A percentile compares a stretch with the other conserved stretches of the same genome.
Evolutionary conservation across 2,329 filamentous ascomycete species (phyloP).

Genomic region (Akanthomyces lecanii): DNA sequence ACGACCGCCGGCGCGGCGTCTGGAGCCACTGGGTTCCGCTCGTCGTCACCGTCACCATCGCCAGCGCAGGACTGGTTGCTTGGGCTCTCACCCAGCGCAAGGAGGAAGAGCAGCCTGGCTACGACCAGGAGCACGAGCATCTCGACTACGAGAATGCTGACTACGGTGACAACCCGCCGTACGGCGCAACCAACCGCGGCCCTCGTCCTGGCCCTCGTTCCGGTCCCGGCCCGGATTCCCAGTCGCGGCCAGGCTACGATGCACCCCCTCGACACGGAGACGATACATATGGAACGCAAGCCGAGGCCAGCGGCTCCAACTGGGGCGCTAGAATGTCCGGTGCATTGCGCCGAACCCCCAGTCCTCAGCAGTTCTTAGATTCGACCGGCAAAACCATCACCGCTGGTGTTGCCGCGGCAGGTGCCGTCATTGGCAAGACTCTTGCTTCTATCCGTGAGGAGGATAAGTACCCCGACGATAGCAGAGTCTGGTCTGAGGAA

Average conservation of each 20-base stretch:
- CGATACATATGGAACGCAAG: constrained; percentile 32
- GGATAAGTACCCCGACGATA: constrained; percentile 77
- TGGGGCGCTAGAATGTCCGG: constrained; percentile 77
- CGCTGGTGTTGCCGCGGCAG: constrained; percentile 77
- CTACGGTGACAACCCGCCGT: constrained; percentile 50
- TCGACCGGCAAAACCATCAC: constrained; percentile 75
- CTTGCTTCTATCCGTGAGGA: constrained; percentile 81
- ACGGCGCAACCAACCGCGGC: constrained; percentile 38
- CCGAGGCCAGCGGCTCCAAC: constrained; percentile 41
- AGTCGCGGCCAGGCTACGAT: background rate
- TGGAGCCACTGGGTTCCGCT: constrained; percentile 88
- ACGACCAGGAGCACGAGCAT: constrained; percentile 48
- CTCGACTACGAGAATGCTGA: constrained; percentile 46
- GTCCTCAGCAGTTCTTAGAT: constrained; percentile 84
- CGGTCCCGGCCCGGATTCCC: background rate
- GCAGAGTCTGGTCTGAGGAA: constrained; percentile 90
- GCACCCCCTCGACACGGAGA: constrained; percentile 5
- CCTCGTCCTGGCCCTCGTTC: constrained; percentile 15
- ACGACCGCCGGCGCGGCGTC: constrained; percentile 48
- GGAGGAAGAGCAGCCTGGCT: constrained; percentile 65
- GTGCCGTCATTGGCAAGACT: constrained; percentile 76
- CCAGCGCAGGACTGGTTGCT: constrained; percentile 78
- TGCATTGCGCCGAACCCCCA: constrained; percentile 75
- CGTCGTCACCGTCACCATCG: constrained; percentile 79
- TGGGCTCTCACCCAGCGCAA: constrained; percentile 92